Conservation (phyloP, 1,284 basidiomycete genomes). For the Apiotrichum gamsii region DNA sequence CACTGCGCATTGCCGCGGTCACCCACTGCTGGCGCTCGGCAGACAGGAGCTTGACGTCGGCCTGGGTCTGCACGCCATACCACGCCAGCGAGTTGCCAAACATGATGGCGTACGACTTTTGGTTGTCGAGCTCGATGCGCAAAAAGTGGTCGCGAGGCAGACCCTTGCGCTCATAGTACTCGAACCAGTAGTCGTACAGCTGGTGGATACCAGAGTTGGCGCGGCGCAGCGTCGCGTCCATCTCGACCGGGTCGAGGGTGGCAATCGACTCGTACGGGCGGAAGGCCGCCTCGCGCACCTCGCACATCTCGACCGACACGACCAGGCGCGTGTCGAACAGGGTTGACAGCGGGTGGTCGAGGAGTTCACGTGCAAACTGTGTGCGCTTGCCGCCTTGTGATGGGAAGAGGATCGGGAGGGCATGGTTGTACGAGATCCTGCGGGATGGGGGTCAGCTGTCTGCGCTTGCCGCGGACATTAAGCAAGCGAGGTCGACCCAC, state of each 20-base stretch:
- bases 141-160: conserved; percentile 19
- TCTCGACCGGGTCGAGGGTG: conserved; percentile 6
- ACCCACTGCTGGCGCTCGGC: conserved; percentile 11
- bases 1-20: conserved; percentile 6
- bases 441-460: too few relatives aligned
- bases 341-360: conserved; percentile 25
- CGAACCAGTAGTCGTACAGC: conserved; percentile 20
- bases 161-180: conserved; percentile 14
- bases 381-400: conserved; percentile 9
- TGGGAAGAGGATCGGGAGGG: conserved; percentile 20
- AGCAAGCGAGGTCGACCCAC: conserved; percentile 1
- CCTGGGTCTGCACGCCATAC: conserved; percentile 11
- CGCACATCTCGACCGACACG: conserved; percentile 22
- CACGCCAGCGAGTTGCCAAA: conserved; percentile 13
- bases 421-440: conserved; percentile 31
- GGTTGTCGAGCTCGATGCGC: conserved; percentile 18
- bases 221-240: conserved; percentile 18
- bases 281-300: conserved; percentile 11
- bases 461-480: too few relatives aligned
- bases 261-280: conserved; percentile 11
- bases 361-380: conserved; percentile 19
- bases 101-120: conserved; percentile 12
- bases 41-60: conserved; percentile 10
- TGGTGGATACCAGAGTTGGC: conserved; percentile 17
- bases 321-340: conserved; percentile 26